These are phyloP conservation scores for Diospyros kaki DNA, from an alignment of 148 eudicot genomes.

Conservation along the genomic window DNA sequence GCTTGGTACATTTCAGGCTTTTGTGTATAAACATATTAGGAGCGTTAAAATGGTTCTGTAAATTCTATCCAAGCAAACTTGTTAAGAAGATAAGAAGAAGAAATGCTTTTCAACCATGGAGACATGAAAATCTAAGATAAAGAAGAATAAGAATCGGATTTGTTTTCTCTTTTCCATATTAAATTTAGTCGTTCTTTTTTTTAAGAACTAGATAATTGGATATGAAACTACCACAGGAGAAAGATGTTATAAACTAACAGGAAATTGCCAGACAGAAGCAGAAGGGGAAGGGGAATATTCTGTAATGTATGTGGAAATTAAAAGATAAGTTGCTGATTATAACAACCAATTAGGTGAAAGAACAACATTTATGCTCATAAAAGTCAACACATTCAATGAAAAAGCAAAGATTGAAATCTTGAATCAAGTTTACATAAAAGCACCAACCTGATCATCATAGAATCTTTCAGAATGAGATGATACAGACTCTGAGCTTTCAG, in stretches of 20 bases:
- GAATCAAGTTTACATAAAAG: background rate
- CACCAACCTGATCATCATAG: conserved; percentile 80
- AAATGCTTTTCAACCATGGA: background rate
- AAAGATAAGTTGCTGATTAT: background rate
- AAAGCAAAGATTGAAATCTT: background rate
- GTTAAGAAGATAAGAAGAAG: background rate
- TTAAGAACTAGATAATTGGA: background rate
- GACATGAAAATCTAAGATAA: background rate
- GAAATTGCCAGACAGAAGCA: background rate
- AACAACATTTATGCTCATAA: background rate
- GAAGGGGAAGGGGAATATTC: background rate
- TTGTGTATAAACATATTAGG: background rate
- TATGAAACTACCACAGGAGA: too few species aligned
- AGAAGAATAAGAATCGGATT: background rate
- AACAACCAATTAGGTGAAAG: background rate
- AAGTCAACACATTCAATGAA: background rate
- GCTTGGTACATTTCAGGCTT: too few species aligned
- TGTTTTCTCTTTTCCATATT: background rate
- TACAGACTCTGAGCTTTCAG: conserved; percentile 69
- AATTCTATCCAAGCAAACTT: background rate
- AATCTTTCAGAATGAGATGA: conserved; percentile 84
- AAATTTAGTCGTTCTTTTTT: background rate
- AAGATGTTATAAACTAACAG: background rate
- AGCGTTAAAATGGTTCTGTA: background rate
- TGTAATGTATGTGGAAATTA: background rate